Conservation (phyloP, 805 yeast genomes). For the Hanseniaspora guilliermondii region DNA sequence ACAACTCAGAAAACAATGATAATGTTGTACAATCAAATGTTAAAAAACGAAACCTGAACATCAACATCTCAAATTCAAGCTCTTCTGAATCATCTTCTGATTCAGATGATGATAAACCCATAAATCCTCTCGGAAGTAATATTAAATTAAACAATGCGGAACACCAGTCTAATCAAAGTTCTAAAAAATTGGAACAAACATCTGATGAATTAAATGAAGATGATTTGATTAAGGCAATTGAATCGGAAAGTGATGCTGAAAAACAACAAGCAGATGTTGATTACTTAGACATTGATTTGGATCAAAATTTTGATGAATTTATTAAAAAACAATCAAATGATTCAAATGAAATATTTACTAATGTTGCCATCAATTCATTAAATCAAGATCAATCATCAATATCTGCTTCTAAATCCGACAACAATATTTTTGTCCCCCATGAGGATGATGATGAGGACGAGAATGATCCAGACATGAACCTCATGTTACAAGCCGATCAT, state of each 20-base stretch:
- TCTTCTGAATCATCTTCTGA: neutral
- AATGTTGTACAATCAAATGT: slow-evolving; percentile 1
- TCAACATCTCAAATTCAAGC: neutral
- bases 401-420: slow-evolving; percentile 12
- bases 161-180: neutral
- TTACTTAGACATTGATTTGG: slow-evolving; percentile 17
- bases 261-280: slow-evolving; percentile 30
- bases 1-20: slow-evolving; percentile 9
- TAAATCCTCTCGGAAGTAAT: neutral
- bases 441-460: slow-evolving; percentile 25
- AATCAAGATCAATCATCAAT: slow-evolving; percentile 15
- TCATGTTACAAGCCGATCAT: slow-evolving; percentile 26
- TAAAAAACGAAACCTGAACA: neutral
- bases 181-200: slow-evolving; percentile 16
- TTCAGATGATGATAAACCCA: neutral
- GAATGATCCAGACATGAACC: slow-evolving; percentile 21
- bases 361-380: slow-evolving; percentile 16
- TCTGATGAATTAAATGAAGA: slow-evolving; percentile 8
- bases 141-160: neutral
- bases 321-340: slow-evolving; percentile 14
- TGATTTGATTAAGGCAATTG: neutral
- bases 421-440: slow-evolving; percentile 12
- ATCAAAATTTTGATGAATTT: slow-evolving; percentile 14
- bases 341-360: slow-evolving; percentile 23
- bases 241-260: slow-evolving; percentile 21